Evolutionary conservation across 257 asterid species (phyloP), one percentile per base, ranked within the genome.

Genomic region (Nicotiana noctiflora): DNA sequence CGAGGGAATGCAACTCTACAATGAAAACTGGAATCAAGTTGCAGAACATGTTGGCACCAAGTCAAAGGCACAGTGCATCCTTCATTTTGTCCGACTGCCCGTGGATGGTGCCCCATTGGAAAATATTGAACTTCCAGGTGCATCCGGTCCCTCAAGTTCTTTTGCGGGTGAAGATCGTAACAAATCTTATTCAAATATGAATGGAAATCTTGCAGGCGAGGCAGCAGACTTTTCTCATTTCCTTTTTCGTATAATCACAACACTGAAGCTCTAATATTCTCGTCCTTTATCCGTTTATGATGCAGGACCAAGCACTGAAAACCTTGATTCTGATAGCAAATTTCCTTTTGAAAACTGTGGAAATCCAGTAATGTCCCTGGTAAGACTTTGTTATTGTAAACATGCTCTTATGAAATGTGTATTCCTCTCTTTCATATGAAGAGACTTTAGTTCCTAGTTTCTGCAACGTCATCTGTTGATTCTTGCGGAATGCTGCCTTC

Each of bases 11-110:
- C 97, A 92, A 85, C 88, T 87, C 44, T 84, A 89, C 81, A 87
- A 89, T 70, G 98, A 95, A 80, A 93, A 91, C 88, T 95, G 99
- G 99, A 88, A 88, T 84, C 92, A 89, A 88, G 86, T 95, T 82
- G 96, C 97, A 3, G 97, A 90, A 82, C 98, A 93, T 70, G 98
- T 95, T n/a, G 98, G 97, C 65, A 84, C 98, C 29, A 94, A 94
- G 88, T 94, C 98, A 76, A 94, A 92, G 88, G 96, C 97, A 78
- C 97, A 94, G 74, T 94, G 98, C 87, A 92, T 94, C 55, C 92
- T 93, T 79, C 97, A 94, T 82, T 94, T 94, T 86, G 92, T 94
- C 66, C 96, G 97, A 76, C 86, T 94, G 82, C 85, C 89, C 65
- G 76, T 84, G 66, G 89, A 84, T 80, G 85, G 81, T 74, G 37